Evolutionary conservation across 768 basidiomycete genomes (phyloP).

Genomic region (Atractiella rhizophila): DNA sequence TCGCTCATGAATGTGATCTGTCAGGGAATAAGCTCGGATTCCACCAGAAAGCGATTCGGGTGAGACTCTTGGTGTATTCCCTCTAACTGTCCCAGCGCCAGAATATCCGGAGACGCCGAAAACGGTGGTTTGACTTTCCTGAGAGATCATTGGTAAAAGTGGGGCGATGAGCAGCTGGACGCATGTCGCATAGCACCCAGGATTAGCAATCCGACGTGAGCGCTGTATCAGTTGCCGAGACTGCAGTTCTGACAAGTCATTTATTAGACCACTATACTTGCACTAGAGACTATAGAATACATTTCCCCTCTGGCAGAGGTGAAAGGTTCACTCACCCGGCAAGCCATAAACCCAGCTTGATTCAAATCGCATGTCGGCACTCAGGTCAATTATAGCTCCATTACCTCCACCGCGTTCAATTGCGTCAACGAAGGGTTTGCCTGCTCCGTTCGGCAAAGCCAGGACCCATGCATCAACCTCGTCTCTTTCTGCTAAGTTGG

Average conservation of each 20-base stretch:
- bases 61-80: slow-evolving; percentile 57
- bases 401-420: slow-evolving; percentile 41
- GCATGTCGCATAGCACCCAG: slow-evolving; percentile 89
- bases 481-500: slow-evolving; percentile 62
- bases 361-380: slow-evolving; percentile 91
- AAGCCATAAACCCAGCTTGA: slow-evolving; percentile 88
- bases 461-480: slow-evolving; percentile 96
- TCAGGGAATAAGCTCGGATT: slow-evolving; percentile 62
- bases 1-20: slow-evolving; percentile 96
- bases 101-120: slow-evolving; percentile 87
- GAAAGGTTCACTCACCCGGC: slow-evolving; percentile 48
- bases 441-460: slow-evolving; percentile 92
- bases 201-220: slow-evolving; percentile 78
- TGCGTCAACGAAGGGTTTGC: slow-evolving; percentile 90
- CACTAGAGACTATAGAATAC: slow-evolving; percentile 22
- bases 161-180: slow-evolving; percentile 78
- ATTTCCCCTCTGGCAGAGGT: slow-evolving; percentile 4
- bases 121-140: slow-evolving; percentile 34
- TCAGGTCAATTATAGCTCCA: slow-evolving; percentile 70
- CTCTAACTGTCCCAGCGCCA: slow-evolving; percentile 68
- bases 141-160: slow-evolving; percentile 45
- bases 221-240: slow-evolving; percentile 39
- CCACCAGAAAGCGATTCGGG: slow-evolving; percentile 49
- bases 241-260: slow-evolving; percentile 47
- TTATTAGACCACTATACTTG: slow-evolving; percentile 12